phyloP scores from a whole-genome alignment of 140 eudicot species.

The Stevia rebaudiana region DNA sequence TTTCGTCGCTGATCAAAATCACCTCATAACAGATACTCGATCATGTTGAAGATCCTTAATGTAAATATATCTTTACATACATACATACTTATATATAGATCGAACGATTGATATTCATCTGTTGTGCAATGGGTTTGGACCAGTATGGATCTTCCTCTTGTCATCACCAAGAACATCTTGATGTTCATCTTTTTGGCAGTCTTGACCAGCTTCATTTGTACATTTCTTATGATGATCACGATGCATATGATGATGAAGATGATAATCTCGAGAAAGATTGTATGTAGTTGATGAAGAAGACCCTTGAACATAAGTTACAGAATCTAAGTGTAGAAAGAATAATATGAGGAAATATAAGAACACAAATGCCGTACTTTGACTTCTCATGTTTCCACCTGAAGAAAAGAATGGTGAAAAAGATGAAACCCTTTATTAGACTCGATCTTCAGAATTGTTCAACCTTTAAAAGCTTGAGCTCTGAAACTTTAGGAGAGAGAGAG shows the following conservation, averaged over 20 bases:
- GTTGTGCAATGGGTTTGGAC: slow-evolving; percentile 46
- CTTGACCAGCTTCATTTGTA: slow-evolving; percentile 16
- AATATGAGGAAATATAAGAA: slow-evolving; percentile 17
- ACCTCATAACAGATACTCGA: slow-evolving; percentile 8
- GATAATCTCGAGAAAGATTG: slow-evolving; percentile 20
- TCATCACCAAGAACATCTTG: slow-evolving; percentile 30
- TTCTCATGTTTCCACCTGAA: slow-evolving; percentile 11
- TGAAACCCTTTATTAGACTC: slow-evolving; percentile 20
- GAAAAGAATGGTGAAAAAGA: slow-evolving; percentile 8
- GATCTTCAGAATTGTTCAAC: slow-evolving; percentile 10
- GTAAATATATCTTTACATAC: background rate
- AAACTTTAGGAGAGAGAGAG: slow-evolving; percentile 23
- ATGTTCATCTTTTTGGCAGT: slow-evolving; percentile 17
- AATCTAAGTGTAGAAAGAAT: slow-evolving; percentile 14
- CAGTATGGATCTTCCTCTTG: slow-evolving; percentile 40
- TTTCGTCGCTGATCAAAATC: slow-evolving; percentile 12
- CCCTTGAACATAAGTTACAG: slow-evolving; percentile 1
- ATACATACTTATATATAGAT: background rate
- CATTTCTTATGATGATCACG: slow-evolving; percentile 18
- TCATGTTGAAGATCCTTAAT: slow-evolving; percentile 11
- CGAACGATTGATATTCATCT: slow-evolving; percentile 12
- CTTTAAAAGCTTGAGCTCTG: slow-evolving; percentile 27
- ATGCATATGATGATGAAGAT: slow-evolving; percentile 13
- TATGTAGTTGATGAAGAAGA: slow-evolving; percentile 25
- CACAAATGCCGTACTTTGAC: slow-evolving; percentile 17